Base-by-base conservation (phyloP, 1,139 yeast genomes). In the Blastobotrys persicus region DNA sequence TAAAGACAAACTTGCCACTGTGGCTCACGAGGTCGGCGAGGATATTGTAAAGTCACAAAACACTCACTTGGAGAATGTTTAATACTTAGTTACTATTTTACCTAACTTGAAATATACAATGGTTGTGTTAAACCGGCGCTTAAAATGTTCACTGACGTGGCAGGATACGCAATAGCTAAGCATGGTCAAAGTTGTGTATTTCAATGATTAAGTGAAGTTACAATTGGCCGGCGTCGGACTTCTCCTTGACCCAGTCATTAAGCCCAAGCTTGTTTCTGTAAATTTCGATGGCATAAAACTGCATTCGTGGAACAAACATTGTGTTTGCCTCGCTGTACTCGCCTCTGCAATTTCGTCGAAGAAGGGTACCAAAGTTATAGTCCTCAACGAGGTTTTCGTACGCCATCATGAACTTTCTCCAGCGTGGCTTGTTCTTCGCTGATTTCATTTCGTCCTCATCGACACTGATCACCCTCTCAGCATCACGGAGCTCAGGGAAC, bases 271-370 rank as follows among this genome's bases (percentile, higher is more conserved):
- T 85, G 73, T 94, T 94, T 78, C 99, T 85, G 56, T 88, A 89
- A 58, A 92, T 86, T 73, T 92, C 99, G 64, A 89, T 78, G 49
- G 97, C 97, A 62, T 91, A 87, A 66, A 94, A 92, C 72, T 92
- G 97, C 65, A 89, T 80, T 73, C 97, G 81, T 51, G 91, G 94
- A 20, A 81, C 96, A 62, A 92, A 92, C 49, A 91, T 86, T 41
- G 98, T 87, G 51, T 86, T 83, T 46, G 82, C 80, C 70, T 92
- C 89, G 44, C 81, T 79, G 69, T 94, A 94, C 68, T 88, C 97
- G 33, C 76, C 83, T 45, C 72, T 67, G 37, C 85, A 69, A 58
- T 80, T 82, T 38, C 79, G 71, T 75, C 99, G 84, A 64, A 94
- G 74, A 61, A 94, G 75, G 20, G 98, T 89, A 55, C 99, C 99